Conservation (phyloP, 2,329 filamentous ascomycete species). For the Diaporthe ilicicola region DNA sequence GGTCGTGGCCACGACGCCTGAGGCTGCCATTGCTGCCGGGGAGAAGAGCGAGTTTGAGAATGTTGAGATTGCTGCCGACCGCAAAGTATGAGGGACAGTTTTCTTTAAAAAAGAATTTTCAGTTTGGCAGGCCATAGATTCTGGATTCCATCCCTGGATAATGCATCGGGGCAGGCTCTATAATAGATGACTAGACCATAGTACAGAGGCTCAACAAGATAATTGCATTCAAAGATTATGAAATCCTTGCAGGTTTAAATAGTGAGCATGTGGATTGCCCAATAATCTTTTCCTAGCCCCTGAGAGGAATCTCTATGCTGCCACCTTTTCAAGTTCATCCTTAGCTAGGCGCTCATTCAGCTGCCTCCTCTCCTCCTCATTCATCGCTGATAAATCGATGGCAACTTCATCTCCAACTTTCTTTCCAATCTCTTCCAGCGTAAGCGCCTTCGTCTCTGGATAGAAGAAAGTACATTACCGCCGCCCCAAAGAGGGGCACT, state of each 20-base stretch:
- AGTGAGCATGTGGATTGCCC: too few relatives aligned
- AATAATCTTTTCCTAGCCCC: background rate
- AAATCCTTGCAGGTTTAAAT: too few relatives aligned
- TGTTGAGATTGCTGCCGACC: slow-evolving; percentile 11
- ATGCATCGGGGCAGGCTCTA: too few relatives aligned
- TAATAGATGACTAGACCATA: too few relatives aligned
- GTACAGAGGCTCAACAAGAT: too few relatives aligned
- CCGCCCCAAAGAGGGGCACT: slow-evolving; percentile 28
- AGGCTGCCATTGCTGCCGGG: slow-evolving; percentile 25
- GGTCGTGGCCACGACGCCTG: slow-evolving; percentile 34
- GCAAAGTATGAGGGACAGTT: background rate
- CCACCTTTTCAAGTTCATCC: background rate
- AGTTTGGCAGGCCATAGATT: too few relatives aligned
- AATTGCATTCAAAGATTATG: too few relatives aligned
- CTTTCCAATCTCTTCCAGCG: slow-evolving; percentile 31
- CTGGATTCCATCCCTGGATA: too few relatives aligned
- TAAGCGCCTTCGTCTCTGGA: slow-evolving; percentile 32
- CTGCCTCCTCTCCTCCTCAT: background rate
- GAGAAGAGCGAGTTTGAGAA: slow-evolving; percentile 14
- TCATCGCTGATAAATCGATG: background rate
- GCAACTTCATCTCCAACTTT: background rate
- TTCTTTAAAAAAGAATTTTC: too few relatives aligned
- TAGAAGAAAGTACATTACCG: slow-evolving; percentile 31
- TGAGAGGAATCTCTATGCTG: background rate
- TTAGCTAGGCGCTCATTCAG: background rate